Conservation (phyloP, 345 rosid genomes). For the Bretschneidera sinensis region DNA sequence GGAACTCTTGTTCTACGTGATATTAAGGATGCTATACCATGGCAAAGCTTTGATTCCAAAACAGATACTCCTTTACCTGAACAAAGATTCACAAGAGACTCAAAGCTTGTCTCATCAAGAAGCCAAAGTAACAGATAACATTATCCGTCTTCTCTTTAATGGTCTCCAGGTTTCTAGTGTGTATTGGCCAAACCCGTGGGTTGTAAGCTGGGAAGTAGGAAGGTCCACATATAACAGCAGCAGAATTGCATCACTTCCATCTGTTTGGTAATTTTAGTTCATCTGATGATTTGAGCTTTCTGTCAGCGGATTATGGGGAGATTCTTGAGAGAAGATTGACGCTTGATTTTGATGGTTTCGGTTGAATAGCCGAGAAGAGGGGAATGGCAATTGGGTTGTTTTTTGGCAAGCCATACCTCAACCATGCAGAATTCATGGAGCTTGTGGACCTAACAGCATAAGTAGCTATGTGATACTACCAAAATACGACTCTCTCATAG, state of each 20-base stretch:
- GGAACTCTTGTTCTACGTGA: conserved; percentile 19
- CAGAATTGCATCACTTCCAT: conserved; percentile 20
- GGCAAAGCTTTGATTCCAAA: conserved; percentile 17
- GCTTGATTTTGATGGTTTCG: too few species aligned
- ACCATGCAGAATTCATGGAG: too few species aligned
- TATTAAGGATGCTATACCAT: neutral
- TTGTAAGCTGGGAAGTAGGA: neutral
- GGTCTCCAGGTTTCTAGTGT: conserved; percentile 21
- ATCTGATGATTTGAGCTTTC: conserved; percentile 18
- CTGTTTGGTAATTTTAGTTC: conserved; percentile 25
- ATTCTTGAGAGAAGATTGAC: conserved; percentile 23
- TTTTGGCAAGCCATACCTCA: too few species aligned
- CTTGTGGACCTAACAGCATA: too few species aligned
- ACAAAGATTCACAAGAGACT: conserved; percentile 25
- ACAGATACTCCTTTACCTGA: conserved; percentile 43
- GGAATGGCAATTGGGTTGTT: too few species aligned
- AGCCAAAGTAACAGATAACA: conserved; percentile 25
- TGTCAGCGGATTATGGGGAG: conserved; percentile 25
- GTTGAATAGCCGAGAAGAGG: too few species aligned
- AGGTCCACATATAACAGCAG: conserved; percentile 25
- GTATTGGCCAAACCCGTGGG: conserved; percentile 26
- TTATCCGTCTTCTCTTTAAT: conserved; percentile 21
- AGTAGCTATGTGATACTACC: too few species aligned
- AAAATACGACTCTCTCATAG: too few species aligned
- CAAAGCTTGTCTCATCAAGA: conserved; percentile 25